Evolutionary conservation across 345 rosid species (phyloP), one percentile per base, ranked within the genome.

Genomic region (Eucalyptus shirleyi): DNA sequence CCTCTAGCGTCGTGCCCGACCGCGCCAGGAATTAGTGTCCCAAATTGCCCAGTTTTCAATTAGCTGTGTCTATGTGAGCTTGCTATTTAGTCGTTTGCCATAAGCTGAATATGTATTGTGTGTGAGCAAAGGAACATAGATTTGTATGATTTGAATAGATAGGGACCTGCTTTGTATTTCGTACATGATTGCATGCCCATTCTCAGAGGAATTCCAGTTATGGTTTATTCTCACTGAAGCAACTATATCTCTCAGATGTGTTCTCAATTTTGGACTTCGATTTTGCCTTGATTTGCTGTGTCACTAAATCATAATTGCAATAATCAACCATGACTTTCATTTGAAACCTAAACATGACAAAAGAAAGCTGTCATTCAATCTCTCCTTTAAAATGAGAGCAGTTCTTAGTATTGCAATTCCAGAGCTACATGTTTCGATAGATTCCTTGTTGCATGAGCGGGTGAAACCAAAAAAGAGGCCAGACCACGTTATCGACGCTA

Each of bases 1-100:
- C 98, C 99, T 56, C 94, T 97, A 42, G 99, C 99, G 1, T 30
- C 94, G 3, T 97, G 99, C 51, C 99, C 98, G 1, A 96, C 99
- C 0, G 96, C 95, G 32, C 97, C 97, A 5, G 99, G 99, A 13
- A 94, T 96, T 77, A 77, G 14, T 21, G 97, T 89, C 50, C 86
- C 94, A 42, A 95, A 95, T 62, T 97, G 98, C 86, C 99, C 97
- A 0, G 95, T 94, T 55, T 94, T 91, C 89, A 90, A 65, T 88
- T 90, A 88, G 87, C 89, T 82, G 81, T 26, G 87, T 49, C 47
- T 40, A 19, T 77, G 83, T 6, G 16, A 77, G 83, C 83, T 40
- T 77, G 47, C 83, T 40, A 26, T 21, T 40, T 77, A 40, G 83
- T 21, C 83, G 42, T 77, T 77, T 37, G 47, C 24, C 83, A 37